Conservation (phyloP, 768 basidiomycete genomes). For the Calocybe cyanea region DNA sequence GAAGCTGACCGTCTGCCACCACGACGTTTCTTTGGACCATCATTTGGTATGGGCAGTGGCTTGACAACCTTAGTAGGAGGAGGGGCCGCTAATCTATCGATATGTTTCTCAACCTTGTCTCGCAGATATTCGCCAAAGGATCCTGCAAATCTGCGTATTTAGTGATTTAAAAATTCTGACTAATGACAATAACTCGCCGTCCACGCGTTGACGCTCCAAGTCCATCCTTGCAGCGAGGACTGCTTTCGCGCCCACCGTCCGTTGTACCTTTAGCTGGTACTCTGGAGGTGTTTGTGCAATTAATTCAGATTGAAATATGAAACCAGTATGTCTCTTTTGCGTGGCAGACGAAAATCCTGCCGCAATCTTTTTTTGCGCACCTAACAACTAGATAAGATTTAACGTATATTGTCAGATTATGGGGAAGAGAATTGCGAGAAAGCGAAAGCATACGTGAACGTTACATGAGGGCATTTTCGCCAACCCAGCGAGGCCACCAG, state of each 20-base stretch:
- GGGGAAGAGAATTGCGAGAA: background rate
- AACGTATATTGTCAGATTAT: background rate
- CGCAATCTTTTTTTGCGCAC: slow-evolving; percentile 89
- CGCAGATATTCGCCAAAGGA: slow-evolving; percentile 78
- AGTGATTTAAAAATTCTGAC: background rate
- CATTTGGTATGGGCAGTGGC: slow-evolving; percentile 90
- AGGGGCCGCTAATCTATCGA: slow-evolving; percentile 89
- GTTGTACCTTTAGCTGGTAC: slow-evolving; percentile 87
- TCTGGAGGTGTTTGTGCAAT: slow-evolving; percentile 84
- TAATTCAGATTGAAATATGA: slow-evolving; percentile 91
- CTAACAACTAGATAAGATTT: slow-evolving; percentile 70
- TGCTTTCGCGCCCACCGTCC: slow-evolving; percentile 90
- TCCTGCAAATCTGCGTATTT: slow-evolving; percentile 32
- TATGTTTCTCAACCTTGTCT: slow-evolving; percentile 89
- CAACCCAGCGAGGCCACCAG: slow-evolving; percentile 86
- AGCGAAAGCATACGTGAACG: slow-evolving; percentile 79
- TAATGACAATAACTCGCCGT: slow-evolving; percentile 49
- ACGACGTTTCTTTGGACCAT: slow-evolving; percentile 92
- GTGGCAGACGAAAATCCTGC: slow-evolving; percentile 88
- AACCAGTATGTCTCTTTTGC: slow-evolving; percentile 91
- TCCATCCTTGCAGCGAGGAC: slow-evolving; percentile 92
- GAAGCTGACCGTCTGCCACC: slow-evolving; percentile 83
- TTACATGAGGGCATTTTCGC: slow-evolving; percentile 96
- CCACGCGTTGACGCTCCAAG: slow-evolving; percentile 75
- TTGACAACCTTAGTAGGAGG: slow-evolving; percentile 92